phyloP scores from a whole-genome alignment of 257 asterid species.

The Fraxinus quadrangulata region DNA sequence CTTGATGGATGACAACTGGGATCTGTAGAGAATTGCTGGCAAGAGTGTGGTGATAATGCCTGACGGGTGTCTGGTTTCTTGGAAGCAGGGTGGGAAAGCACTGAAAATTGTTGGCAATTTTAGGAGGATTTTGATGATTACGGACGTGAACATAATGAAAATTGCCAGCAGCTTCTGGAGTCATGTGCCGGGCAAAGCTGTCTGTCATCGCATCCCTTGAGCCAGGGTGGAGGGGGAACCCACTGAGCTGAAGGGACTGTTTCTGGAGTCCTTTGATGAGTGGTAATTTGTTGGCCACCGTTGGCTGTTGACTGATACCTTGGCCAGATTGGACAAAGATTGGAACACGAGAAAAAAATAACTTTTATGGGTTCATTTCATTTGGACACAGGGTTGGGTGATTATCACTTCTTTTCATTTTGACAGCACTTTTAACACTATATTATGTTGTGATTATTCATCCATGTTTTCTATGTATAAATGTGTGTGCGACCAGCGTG shows the following conservation, averaged over 20 bases:
- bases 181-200: too few species aligned
- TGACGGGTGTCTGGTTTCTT: background rate
- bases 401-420: too few species aligned
- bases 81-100: background rate
- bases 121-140: background rate
- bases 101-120: background rate
- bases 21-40: slow-evolving; percentile 21
- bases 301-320: too few species aligned
- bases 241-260: too few species aligned
- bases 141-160: background rate
- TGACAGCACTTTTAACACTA: background rate
- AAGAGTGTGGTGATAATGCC: slow-evolving; percentile 1
- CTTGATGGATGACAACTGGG: background rate
- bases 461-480: background rate
- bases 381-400: too few species aligned
- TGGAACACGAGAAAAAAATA: too few species aligned
- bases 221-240: too few species aligned
- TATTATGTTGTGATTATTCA: background rate
- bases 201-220: too few species aligned
- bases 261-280: too few species aligned
- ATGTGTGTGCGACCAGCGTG: background rate
- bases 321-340: too few species aligned
- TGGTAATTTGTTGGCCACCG: too few species aligned
- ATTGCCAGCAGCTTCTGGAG: background rate
- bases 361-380: too few species aligned